Conservation (phyloP, 805 yeast species). For the Suhomyces pyralidae region DNA sequence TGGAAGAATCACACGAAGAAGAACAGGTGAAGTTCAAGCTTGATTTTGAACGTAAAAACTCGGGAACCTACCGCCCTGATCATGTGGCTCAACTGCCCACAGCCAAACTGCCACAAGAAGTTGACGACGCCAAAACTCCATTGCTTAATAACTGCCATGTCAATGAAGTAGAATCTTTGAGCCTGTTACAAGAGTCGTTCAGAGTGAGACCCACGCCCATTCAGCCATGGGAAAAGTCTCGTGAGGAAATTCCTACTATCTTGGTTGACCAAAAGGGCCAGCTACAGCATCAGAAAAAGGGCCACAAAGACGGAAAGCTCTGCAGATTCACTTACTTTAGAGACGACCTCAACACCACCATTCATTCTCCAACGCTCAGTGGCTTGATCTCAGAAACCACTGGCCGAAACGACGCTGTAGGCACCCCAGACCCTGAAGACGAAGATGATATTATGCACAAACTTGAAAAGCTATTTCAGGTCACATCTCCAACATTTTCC, state of each 20-base stretch:
- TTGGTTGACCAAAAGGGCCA: conserved; percentile 13
- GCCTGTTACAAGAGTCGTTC: conserved; percentile 40
- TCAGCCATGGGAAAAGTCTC: conserved; percentile 65
- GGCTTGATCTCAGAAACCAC: conserved; percentile 47
- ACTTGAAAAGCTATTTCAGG: conserved; percentile 25
- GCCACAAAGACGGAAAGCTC: conserved; percentile 11
- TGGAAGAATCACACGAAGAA: conserved; percentile 18
- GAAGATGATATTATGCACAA: conserved; percentile 4
- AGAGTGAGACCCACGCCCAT: conserved; percentile 72
- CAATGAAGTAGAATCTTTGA: conserved; percentile 30
- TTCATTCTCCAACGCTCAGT: conserved; percentile 84
- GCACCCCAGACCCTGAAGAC: conserved; percentile 3
- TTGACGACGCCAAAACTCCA: conserved; percentile 23
- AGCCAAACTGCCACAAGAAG: neutral
- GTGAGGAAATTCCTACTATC: conserved; percentile 29
- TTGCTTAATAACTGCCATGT: conserved; percentile 27
- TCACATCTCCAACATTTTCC: conserved; percentile 15
- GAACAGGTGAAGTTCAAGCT: conserved; percentile 27
- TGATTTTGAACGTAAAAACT: conserved; percentile 25
- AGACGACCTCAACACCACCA: conserved; percentile 83
- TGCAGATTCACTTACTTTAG: conserved; percentile 89
- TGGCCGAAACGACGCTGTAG: neutral
- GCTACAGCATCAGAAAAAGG: neutral
- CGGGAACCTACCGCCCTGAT: conserved; percentile 9
- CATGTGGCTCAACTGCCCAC: neutral